phyloP scores from a whole-genome alignment of 306 rosid species.

The Casuarina glauca region DNA sequence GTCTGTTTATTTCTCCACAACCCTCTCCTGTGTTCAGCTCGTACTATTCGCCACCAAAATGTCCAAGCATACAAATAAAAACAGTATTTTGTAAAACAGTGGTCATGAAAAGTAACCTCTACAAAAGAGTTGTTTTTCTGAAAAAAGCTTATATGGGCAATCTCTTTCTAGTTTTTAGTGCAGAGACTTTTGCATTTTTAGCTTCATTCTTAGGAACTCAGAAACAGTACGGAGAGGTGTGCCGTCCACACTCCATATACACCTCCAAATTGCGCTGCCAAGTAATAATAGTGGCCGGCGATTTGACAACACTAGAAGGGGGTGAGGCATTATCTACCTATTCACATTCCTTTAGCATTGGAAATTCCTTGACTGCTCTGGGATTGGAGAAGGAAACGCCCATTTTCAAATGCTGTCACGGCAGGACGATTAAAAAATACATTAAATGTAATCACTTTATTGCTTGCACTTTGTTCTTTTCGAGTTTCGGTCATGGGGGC shows the following conservation, averaged over 20 bases:
- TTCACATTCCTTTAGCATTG: constrained; percentile 8
- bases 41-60: too few species aligned
- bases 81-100: too few species aligned
- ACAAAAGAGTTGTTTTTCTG: too few species aligned
- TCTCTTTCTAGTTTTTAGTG: too few species aligned
- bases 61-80: too few species aligned
- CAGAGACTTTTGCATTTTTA: too few species aligned
- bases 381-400: constrained; percentile 46
- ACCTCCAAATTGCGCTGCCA: not conserved
- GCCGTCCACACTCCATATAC: not conserved
- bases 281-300: constrained; percentile 26
- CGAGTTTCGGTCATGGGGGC: not conserved
- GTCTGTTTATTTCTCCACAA: not conserved
- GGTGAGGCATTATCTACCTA: constrained; percentile 4
- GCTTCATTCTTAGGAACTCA: not conserved
- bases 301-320: constrained; percentile 71
- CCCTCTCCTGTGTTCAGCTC: too few species aligned
- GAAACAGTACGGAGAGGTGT: not conserved
- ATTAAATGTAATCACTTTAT: constrained; percentile 10
- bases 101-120: too few species aligned
- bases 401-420: constrained; percentile 34
- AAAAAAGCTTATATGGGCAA: too few species aligned
- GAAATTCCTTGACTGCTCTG: constrained; percentile 43
- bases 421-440: not conserved
- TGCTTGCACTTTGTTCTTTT: constrained; percentile 15